Evolutionary conservation across 805 yeast species (phyloP).

Genomic region (Metschnikowia shivogae): DNA sequence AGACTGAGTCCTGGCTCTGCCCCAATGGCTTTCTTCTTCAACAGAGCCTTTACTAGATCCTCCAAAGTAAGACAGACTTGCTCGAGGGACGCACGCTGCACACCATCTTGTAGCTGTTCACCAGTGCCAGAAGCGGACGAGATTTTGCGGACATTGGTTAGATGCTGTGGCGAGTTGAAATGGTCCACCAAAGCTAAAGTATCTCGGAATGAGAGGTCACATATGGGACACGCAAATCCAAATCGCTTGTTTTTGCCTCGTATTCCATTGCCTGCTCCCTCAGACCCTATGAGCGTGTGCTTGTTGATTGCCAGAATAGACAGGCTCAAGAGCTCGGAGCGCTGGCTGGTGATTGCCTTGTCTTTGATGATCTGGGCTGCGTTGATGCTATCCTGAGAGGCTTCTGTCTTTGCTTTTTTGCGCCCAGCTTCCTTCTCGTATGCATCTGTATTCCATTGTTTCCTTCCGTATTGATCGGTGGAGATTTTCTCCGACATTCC

Average conservation of each 20-base stretch:
- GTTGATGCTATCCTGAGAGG: conserved; percentile 2
- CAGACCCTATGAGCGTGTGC: conserved; percentile 32
- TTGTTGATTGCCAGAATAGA: conserved; percentile 32
- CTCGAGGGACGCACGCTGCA: conserved; percentile 31
- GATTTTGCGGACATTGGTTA: conserved; percentile 23
- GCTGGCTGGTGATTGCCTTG: conserved; percentile 21
- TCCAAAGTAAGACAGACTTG: conserved; percentile 33
- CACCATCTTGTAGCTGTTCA: conserved; percentile 30
- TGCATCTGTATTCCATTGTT: conserved; percentile 69
- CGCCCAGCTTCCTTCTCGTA: conserved; percentile 48
- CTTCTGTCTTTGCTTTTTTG: conserved; percentile 10
- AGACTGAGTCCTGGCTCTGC: conserved; percentile 23
- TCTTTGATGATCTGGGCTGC: conserved; percentile 5
- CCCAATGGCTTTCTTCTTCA: conserved; percentile 10
- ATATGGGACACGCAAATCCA: conserved; percentile 81
- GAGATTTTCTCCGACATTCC: conserved; percentile 23
- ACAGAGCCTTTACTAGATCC: conserved; percentile 24
- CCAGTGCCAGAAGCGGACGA: conserved; percentile 12
- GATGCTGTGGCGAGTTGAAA: conserved; percentile 69
- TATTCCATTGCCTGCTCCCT: conserved; percentile 1
- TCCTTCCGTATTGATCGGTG: conserved; percentile 54
- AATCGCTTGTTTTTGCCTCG: conserved; percentile 51
- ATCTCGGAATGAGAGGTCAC: conserved; percentile 79
- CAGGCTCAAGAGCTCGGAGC: conserved; percentile 28
- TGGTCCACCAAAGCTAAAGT: conserved; percentile 80